Evolutionary conservation across 768 basidiomycete genomes (phyloP).

Genomic region (Solioccasus polychromus): DNA sequence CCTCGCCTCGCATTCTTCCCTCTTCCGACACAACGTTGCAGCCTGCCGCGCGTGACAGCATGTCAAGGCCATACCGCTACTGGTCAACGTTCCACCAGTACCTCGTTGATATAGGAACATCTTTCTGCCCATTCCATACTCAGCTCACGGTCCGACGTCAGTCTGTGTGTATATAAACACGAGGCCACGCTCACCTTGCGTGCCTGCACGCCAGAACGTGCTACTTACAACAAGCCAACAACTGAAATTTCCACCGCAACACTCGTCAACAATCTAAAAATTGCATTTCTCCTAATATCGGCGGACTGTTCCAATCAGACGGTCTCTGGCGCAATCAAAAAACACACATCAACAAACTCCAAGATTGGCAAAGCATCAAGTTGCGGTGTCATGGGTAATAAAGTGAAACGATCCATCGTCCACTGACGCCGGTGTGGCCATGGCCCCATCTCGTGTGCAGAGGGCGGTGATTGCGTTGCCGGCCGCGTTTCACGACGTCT

Average conservation of each 20-base stretch:
- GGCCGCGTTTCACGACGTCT: slow-evolving; percentile 5
- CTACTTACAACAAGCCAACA: background rate
- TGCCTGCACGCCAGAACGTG: slow-evolving; percentile 7
- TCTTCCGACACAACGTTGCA: slow-evolving; percentile 14
- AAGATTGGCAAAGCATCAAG: background rate
- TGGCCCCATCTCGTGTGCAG: background rate
- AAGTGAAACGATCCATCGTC: background rate
- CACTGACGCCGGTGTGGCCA: background rate
- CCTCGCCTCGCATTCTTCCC: slow-evolving; percentile 6
- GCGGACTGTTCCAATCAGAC: slow-evolving; percentile 2
- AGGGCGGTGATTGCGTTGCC: background rate
- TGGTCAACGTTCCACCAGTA: slow-evolving; percentile 10
- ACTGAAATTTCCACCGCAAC: slow-evolving; percentile 1
- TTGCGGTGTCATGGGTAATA: slow-evolving; percentile 5
- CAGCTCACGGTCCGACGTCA: slow-evolving; percentile 6
- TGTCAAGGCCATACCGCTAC: slow-evolving; percentile 23
- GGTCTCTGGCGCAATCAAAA: slow-evolving; percentile 5
- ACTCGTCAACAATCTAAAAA: slow-evolving; percentile 4
- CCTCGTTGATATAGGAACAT: slow-evolving; percentile 16
- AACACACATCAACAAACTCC: slow-evolving; percentile 3
- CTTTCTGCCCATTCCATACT: background rate
- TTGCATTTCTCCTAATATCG: slow-evolving; percentile 1
- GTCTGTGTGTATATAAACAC: slow-evolving; percentile 2
- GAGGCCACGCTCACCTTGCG: background rate
- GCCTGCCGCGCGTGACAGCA: slow-evolving; percentile 22